A percentile compares a stretch with the other conserved stretches of the same genome.
Evolutionary conservation across 345 rosid genomes (phyloP).

Genomic region (Euclidium syriacum): DNA sequence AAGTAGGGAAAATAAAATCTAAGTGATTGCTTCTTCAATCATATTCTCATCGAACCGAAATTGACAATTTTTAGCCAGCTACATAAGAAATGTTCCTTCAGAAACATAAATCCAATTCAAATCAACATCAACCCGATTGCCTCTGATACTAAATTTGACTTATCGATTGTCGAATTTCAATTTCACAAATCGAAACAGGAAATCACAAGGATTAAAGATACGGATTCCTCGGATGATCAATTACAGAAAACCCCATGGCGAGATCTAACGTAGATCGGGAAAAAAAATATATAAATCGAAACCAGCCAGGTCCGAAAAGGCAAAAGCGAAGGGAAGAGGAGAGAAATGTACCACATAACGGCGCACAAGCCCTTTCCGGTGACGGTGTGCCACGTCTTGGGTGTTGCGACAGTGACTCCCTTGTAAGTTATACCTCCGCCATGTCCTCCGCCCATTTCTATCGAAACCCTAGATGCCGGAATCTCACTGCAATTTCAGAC

Average conservation of each 20-base stretch:
- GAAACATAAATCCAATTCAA: not conserved
- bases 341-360: slow-evolving; percentile 62
- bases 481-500: slow-evolving; percentile 15
- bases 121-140: not conserved
- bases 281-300: too few species aligned
- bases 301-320: too few species aligned
- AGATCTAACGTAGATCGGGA: slow-evolving; percentile 14
- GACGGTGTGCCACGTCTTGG: slow-evolving; percentile 81
- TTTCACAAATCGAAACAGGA: not conserved
- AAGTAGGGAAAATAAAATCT: not conserved
- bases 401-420: slow-evolving; percentile 64
- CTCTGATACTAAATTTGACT: not conserved
- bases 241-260: not conserved
- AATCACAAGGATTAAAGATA: not conserved
- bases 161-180: not conserved
- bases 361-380: slow-evolving; percentile 93
- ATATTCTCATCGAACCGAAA: not conserved
- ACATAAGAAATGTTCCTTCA: not conserved
- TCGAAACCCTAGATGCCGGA: slow-evolving; percentile 27
- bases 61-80: not conserved
- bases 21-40: not conserved
- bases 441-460: slow-evolving; percentile 73
- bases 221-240: slow-evolving; percentile 2
- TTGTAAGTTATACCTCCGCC: slow-evolving; percentile 62
- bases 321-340: not conserved